Evolutionary conservation across 2,329 filamentous ascomycete species (phyloP).

Genomic region (Colletotrichum cuscutae): DNA sequence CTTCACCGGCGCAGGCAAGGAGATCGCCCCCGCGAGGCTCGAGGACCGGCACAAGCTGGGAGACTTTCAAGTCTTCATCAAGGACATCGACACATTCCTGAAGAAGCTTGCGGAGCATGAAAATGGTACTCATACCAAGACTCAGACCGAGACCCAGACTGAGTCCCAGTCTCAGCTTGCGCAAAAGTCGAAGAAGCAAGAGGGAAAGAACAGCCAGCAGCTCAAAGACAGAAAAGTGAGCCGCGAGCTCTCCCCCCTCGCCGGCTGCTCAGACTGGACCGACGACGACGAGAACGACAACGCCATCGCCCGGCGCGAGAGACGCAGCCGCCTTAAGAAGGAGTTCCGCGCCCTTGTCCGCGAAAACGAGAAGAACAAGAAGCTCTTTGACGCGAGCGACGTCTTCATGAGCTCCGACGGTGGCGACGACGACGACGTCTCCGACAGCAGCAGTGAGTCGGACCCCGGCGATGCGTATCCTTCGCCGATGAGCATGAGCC

Average conservation of each 20-base stretch:
- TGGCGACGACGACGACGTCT: neutral
- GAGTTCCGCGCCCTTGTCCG: neutral
- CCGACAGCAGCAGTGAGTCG: constrained; percentile 7
- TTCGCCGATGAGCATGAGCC: neutral
- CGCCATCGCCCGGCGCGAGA: neutral
- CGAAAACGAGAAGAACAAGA: neutral
- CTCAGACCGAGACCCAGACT: neutral
- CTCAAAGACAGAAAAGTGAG: neutral
- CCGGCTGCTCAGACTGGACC: neutral
- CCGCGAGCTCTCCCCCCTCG: neutral
- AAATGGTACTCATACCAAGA: no score
- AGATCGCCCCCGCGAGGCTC: neutral
- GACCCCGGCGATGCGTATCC: neutral
- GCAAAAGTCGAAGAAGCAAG: neutral
- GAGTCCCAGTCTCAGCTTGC: neutral
- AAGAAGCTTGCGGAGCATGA: neutral
- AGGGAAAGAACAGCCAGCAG: neutral
- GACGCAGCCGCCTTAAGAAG: neutral
- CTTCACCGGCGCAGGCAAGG: neutral
- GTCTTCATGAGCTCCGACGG: neutral
- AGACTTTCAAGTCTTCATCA: neutral
- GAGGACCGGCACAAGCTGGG: neutral
- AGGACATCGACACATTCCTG: neutral
- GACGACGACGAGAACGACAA: neutral
- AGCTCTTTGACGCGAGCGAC: neutral